Evolutionary conservation across 2,329 filamentous ascomycete species (phyloP).

Genomic region (Neonectria ditissima): DNA sequence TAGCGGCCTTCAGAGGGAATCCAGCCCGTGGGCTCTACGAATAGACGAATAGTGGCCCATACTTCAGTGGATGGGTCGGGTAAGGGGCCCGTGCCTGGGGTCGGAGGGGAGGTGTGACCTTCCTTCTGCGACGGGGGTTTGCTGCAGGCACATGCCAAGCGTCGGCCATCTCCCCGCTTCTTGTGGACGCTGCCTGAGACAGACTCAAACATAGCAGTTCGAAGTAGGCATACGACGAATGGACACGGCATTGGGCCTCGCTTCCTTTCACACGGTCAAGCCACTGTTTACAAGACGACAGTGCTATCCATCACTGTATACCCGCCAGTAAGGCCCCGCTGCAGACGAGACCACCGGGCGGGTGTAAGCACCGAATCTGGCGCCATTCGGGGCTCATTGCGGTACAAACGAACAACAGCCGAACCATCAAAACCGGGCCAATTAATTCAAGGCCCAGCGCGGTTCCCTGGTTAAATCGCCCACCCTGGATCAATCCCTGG

Average conservation of each 20-base stretch:
- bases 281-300: background rate
- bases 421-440: conserved; percentile 5
- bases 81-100: conserved; percentile 19
- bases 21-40: background rate
- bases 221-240: no score
- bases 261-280: background rate
- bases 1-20: conserved; percentile 15
- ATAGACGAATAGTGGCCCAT: background rate
- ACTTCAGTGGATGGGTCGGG: conserved; percentile 6
- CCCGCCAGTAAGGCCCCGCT: background rate
- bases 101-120: conserved; percentile 11
- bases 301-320: background rate
- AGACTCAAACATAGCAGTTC: background rate
- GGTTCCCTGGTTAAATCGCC: conserved; percentile 9
- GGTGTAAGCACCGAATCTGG: conserved; percentile 3
- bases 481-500: conserved; percentile 16
- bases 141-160: conserved; percentile 24
- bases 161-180: conserved; percentile 10
- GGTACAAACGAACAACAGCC: conserved; percentile 2
- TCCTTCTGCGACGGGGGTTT: conserved; percentile 15
- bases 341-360: background rate
- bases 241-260: background rate
- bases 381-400: conserved; percentile 32
- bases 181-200: conserved; percentile 4
- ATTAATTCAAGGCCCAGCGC: conserved; percentile 16